Base-by-base conservation (phyloP, 179 eudicot genomes). In the Vitellaria paradoxa region DNA sequence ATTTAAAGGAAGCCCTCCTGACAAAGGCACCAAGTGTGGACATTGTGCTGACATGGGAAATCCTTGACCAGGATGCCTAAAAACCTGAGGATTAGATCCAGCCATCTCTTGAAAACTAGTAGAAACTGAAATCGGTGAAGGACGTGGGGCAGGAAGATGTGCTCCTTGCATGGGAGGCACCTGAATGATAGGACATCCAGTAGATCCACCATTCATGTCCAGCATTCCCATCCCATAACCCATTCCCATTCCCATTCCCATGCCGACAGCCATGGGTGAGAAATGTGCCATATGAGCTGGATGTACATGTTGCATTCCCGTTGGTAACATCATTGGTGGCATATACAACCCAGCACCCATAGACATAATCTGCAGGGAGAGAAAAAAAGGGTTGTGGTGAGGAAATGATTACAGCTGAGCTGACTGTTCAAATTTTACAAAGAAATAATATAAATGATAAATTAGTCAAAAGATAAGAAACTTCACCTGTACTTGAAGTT, bases 281-380 rank as follows among this genome's bases (percentile, higher is more conserved):
- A 86, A 95, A 81, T 85, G 96, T 18, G 91, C 85, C 84, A 90
- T 74, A 62, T 89, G 97, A 59, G 93, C 68, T 14, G 68, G 86
- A 52, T 84, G 94, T 71, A 92, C 65, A 67, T 86, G 91, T 78
- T 87, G 96, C 90, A 92, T 82, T 80, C 96, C 94, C 5, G 88
- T 64, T 1, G 97, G 93, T 62, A 88, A 76, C 97, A 93, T 91
- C 97, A 95, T 91, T 65, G 89, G 95, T 10, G 91, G 97, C 92
- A 93, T 90, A 70, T 87, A 95, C 79, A 95, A 13, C 67, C 99
- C 99, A 45, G 94, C 80, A 72, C 99, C 99, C 99, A 95, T 90
- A 18, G 97, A 88, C 90, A 93, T 87, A 42, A 95, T 86, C 99
- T 95, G 95, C 79, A 72, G n/a, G 23, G 60, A 30, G 68, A 15